A percentile compares a stretch with the other conserved stretches of the same genome.
phyloP scores from a whole-genome alignment of 2,329 filamentous ascomycete species.

The Ascochyta fabae region DNA sequence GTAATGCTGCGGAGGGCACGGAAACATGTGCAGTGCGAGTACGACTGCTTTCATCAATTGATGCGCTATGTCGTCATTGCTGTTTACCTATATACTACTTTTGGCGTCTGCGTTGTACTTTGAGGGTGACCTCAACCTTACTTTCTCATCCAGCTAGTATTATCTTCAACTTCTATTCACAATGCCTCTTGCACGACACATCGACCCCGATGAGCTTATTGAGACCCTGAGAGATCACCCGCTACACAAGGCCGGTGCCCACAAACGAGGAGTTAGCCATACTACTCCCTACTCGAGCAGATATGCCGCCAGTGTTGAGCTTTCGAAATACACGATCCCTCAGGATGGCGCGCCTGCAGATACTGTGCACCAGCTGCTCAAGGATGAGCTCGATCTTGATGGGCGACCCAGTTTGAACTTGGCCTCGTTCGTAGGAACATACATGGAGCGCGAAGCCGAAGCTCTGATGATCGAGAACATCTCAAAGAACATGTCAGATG shows the following conservation, averaged over 20 bases:
- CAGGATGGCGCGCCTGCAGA: slow-evolving; percentile 65
- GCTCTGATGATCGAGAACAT: slow-evolving; percentile 72
- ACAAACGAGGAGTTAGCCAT: slow-evolving; percentile 54
- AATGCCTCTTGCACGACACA: slow-evolving; percentile 61
- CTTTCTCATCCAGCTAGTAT: neutral
- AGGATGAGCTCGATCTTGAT: slow-evolving; percentile 51
- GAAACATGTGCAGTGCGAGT: neutral
- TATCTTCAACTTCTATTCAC: slow-evolving; percentile 6
- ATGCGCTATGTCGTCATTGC: slow-evolving; percentile 16
- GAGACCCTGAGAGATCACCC: slow-evolving; percentile 58
- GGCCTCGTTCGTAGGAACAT: slow-evolving; percentile 73
- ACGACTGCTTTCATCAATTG: neutral
- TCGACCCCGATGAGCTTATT: slow-evolving; percentile 62
- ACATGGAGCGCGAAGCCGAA: slow-evolving; percentile 71
- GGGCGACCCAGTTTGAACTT: slow-evolving; percentile 70
- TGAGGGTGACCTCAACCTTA: neutral
- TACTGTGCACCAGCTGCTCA: slow-evolving; percentile 67
- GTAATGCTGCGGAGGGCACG: slow-evolving; percentile 11
- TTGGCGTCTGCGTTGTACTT: neutral
- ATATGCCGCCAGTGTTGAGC: slow-evolving; percentile 61
- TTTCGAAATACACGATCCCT: slow-evolving; percentile 67
- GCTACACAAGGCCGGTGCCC: slow-evolving; percentile 47
- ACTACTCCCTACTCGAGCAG: slow-evolving; percentile 64
- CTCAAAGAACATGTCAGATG: slow-evolving; percentile 75
- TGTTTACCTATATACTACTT: slow-evolving; percentile 10